A percentile compares a stretch with the other conserved stretches of the same genome.
Evolutionary conservation across 2,329 filamentous ascomycete species (phyloP).

Genomic region (Botrytis fabae): DNA sequence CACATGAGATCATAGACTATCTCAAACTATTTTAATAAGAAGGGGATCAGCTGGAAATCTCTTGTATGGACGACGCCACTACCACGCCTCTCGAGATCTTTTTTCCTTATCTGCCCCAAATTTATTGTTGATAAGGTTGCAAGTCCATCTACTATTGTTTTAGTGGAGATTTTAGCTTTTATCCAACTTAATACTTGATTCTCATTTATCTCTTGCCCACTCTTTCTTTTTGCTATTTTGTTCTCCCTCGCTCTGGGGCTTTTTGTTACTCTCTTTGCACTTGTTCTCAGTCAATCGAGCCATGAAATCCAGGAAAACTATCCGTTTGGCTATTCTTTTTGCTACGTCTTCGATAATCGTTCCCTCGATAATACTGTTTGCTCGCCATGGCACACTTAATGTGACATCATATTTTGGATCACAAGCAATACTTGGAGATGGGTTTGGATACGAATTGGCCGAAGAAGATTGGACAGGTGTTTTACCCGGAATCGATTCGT

Average conservation of each 20-base stretch:
- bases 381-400: background rate
- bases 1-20: background rate
- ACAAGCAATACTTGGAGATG: background rate
- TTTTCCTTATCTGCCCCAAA: background rate
- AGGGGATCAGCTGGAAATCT: background rate
- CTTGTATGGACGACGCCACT: background rate
- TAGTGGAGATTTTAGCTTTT: background rate
- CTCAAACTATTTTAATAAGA: background rate
- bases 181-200: no score
- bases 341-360: conserved; percentile 10
- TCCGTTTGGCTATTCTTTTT: conserved; percentile 3
- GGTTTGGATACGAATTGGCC: background rate
- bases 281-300: background rate
- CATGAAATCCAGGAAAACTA: conserved; percentile 9
- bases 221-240: background rate
- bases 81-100: background rate
- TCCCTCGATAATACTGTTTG: conserved; percentile 3
- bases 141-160: background rate
- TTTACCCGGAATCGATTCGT: background rate
- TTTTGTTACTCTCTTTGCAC: background rate
- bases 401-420: conserved; percentile 7
- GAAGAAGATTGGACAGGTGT: background rate
- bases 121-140: background rate
- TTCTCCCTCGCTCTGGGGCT: background rate
- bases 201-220: background rate